A percentile compares a stretch with the other conserved stretches of the same genome.
Evolutionary conservation across 257 asterid species (phyloP).

Genomic region (Prunella vulgaris): DNA sequence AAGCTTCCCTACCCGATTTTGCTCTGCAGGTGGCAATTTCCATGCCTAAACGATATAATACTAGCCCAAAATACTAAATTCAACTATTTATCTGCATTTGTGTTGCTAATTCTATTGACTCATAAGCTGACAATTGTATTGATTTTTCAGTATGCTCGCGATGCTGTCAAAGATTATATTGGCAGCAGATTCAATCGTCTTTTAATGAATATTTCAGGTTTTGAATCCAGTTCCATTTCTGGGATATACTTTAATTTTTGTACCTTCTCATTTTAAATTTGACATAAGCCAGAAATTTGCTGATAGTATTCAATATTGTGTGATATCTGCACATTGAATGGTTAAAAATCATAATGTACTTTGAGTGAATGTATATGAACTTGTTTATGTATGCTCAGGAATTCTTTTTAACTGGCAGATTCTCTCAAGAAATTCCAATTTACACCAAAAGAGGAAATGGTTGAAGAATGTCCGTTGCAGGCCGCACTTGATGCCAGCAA

Average conservation of each 20-base stretch:
- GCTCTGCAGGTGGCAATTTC: slow-evolving; percentile 55
- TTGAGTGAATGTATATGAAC: neutral
- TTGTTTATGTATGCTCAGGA: slow-evolving; percentile 11
- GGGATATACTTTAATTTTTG: neutral
- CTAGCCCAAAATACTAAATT: slow-evolving; percentile 15
- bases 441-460: slow-evolving; percentile 55
- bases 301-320: neutral
- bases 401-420: slow-evolving; percentile 42
- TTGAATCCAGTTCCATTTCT: neutral
- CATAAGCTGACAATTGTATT: slow-evolving; percentile 18
- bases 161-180: slow-evolving; percentile 63
- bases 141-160: slow-evolving; percentile 63
- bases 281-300: neutral
- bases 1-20: slow-evolving; percentile 62
- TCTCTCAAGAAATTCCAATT: slow-evolving; percentile 50
- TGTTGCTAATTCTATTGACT: neutral
- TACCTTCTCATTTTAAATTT: neutral
- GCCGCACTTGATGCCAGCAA: slow-evolving; percentile 78
- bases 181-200: slow-evolving; percentile 59
- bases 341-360: neutral
- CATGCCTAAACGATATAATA: slow-evolving; percentile 5
- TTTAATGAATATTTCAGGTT: slow-evolving; percentile 69
- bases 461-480: slow-evolving; percentile 49
- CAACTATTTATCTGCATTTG: slow-evolving; percentile 16
- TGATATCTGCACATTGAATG: neutral